Conservation (phyloP, 768 basidiomycete genomes). For the Pisolithus marmoratus region DNA sequence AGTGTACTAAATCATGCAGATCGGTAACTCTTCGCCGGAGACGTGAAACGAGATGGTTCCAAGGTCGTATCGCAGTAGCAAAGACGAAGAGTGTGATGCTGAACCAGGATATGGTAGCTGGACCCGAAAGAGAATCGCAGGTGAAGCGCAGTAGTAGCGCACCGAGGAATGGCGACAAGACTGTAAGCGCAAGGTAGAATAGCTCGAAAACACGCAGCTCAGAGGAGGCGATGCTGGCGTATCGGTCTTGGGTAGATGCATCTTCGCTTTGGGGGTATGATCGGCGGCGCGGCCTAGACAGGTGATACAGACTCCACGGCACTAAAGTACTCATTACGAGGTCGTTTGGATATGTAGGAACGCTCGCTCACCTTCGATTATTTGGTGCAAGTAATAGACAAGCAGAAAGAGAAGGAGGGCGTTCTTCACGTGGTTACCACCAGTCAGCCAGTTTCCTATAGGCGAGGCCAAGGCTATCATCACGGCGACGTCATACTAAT, state of each 20-base stretch:
- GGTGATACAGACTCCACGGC: conserved; percentile 62
- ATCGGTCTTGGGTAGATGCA: conserved; percentile 31
- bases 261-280: conserved; percentile 19
- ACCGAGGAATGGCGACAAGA: conserved; percentile 64
- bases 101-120: conserved; percentile 79
- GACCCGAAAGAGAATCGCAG: conserved; percentile 48
- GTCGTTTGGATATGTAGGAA: background rate
- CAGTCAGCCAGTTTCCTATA: conserved; percentile 75
- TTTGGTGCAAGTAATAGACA: conserved; percentile 74
- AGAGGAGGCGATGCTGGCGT: conserved; percentile 42
- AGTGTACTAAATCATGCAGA: no score
- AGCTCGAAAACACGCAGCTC: conserved; percentile 60
- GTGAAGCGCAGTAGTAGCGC: conserved; percentile 60
- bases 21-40: conserved; percentile 56
- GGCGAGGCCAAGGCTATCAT: conserved; percentile 70
- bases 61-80: conserved; percentile 74
- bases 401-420: conserved; percentile 62
- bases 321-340: conserved; percentile 33
- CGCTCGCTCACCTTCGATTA: conserved; percentile 61
- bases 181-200: conserved; percentile 54
- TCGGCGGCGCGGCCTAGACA: conserved; percentile 43
- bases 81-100: conserved; percentile 72
- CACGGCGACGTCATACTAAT: conserved; percentile 67
- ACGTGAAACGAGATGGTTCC: conserved; percentile 66
- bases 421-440: conserved; percentile 73